These are phyloP conservation scores for Rutstroemia sp. DNA, from an alignment of 2,329 filamentous ascomycete species.

Conservation along the genomic window DNA sequence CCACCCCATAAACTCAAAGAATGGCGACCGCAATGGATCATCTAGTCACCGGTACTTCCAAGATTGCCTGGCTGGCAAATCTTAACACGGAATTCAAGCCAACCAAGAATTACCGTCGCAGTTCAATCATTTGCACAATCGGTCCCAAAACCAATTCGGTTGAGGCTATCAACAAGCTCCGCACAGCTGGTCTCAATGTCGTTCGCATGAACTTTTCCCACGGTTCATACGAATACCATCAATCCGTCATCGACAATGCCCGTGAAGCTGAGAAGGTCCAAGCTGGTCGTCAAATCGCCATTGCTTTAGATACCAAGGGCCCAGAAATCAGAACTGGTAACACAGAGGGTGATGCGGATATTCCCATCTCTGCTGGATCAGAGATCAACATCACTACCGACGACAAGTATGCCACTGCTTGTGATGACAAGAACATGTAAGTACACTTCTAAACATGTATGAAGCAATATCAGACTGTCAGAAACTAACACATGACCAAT, in stretches of 20 bases:
- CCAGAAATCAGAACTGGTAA: conserved; percentile 83
- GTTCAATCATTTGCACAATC: conserved; percentile 91
- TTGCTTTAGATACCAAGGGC: conserved; percentile 80
- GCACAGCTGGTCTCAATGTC: conserved; percentile 87
- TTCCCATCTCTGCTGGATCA: conserved; percentile 74
- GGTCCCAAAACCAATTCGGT: conserved; percentile 98
- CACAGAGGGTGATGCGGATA: conserved; percentile 62
- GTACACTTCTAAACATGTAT: conserved; percentile 27
- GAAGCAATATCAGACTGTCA: background rate
- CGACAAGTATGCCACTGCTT: conserved; percentile 77
- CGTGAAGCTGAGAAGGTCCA: conserved; percentile 75
- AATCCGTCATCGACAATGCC: conserved; percentile 95
- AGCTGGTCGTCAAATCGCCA: conserved; percentile 81
- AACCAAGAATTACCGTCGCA: conserved; percentile 85
- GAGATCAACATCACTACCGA: conserved; percentile 96
- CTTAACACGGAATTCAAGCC: conserved; percentile 76
- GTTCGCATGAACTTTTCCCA: conserved; percentile 99
- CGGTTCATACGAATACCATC: conserved; percentile 92
- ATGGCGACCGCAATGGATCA: conserved; percentile 71
- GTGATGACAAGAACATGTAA: conserved; percentile 90
- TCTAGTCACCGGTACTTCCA: conserved; percentile 67
- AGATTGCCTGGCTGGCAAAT: conserved; percentile 56
- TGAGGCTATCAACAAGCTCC: conserved; percentile 92
- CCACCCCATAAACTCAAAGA: conserved; percentile 1
- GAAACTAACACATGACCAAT: background rate